phyloP scores from a whole-genome alignment of 352 stramenopile species.

The Pythium sukuiense region DNA sequence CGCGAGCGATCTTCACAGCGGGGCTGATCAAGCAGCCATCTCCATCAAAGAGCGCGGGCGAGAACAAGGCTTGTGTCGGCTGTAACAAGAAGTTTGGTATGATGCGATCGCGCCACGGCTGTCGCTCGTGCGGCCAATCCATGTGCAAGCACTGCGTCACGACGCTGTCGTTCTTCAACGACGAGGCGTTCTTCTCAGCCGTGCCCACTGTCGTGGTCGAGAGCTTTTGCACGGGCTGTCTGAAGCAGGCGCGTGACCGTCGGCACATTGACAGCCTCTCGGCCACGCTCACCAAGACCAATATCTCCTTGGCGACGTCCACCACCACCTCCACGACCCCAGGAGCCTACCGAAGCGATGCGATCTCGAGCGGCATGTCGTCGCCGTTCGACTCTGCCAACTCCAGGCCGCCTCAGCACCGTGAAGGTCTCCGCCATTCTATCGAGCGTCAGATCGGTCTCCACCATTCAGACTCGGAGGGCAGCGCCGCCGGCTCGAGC shows the following conservation, averaged over 20 bases:
- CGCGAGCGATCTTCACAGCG: slow-evolving; percentile 14
- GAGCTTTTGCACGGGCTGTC: slow-evolving; percentile 28
- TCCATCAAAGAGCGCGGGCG: neutral
- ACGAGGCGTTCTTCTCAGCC: slow-evolving; percentile 18
- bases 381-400: neutral
- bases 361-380: slow-evolving; percentile 5
- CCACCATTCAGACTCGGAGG: slow-evolving; percentile 20
- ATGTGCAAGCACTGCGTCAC: slow-evolving; percentile 34
- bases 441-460: slow-evolving; percentile 25
- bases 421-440: slow-evolving; percentile 10
- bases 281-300: slow-evolving; percentile 23
- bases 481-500: slow-evolving; percentile 14
- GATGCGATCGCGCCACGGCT: slow-evolving; percentile 26
- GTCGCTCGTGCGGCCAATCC: slow-evolving; percentile 25
- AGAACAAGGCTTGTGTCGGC: slow-evolving; percentile 28
- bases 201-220: slow-evolving; percentile 15
- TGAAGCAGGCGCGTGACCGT: slow-evolving; percentile 24
- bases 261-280: slow-evolving; percentile 21
- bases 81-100: slow-evolving; percentile 33
- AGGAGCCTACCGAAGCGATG: neutral
- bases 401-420: neutral
- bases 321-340: neutral
- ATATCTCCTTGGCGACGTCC: slow-evolving; percentile 8
- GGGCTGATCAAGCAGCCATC: slow-evolving; percentile 21
- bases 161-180: slow-evolving; percentile 33